Conservation (phyloP, 768 basidiomycete species). For the Suillus brevipes region DNA sequence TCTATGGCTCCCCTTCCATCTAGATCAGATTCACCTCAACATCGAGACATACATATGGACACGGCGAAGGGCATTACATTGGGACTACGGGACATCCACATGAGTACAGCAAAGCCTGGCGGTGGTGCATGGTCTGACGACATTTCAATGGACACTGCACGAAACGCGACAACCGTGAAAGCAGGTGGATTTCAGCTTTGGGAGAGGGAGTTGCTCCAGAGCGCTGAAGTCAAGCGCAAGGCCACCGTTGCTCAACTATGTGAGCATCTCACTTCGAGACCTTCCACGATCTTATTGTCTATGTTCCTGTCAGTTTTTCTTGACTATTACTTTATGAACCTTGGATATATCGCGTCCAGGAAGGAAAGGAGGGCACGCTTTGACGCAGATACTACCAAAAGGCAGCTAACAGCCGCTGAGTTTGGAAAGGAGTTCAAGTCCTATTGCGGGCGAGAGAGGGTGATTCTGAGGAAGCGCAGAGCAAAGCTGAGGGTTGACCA, state of each 20-base stretch:
- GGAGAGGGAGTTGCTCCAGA: conserved; percentile 85
- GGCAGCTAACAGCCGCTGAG: conserved; percentile 55
- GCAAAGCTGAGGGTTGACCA: conserved; percentile 92
- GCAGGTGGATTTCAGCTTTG: conserved; percentile 60
- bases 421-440: conserved; percentile 84
- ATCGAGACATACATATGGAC: conserved; percentile 74
- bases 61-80: conserved; percentile 65
- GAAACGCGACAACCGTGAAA: conserved; percentile 49
- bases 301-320: conserved; percentile 69
- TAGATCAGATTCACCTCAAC: conserved; percentile 19
- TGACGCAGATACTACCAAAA: conserved; percentile 75
- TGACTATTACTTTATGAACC: conserved; percentile 96
- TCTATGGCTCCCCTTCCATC: neutral
- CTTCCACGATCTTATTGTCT: conserved; percentile 9
- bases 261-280: conserved; percentile 40
- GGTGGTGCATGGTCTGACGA: conserved; percentile 48
- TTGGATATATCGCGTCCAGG: conserved; percentile 85
- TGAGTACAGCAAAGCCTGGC: conserved; percentile 60
- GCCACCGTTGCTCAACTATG: conserved; percentile 97
- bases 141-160: conserved; percentile 59
- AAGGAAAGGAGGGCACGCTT: conserved; percentile 84
- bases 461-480: conserved; percentile 86
- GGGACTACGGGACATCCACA: conserved; percentile 52
- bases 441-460: conserved; percentile 92
- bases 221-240: conserved; percentile 88